phyloP scores from a whole-genome alignment of 2,329 filamentous ascomycete genomes.

The Sporothrix sp. region DNA sequence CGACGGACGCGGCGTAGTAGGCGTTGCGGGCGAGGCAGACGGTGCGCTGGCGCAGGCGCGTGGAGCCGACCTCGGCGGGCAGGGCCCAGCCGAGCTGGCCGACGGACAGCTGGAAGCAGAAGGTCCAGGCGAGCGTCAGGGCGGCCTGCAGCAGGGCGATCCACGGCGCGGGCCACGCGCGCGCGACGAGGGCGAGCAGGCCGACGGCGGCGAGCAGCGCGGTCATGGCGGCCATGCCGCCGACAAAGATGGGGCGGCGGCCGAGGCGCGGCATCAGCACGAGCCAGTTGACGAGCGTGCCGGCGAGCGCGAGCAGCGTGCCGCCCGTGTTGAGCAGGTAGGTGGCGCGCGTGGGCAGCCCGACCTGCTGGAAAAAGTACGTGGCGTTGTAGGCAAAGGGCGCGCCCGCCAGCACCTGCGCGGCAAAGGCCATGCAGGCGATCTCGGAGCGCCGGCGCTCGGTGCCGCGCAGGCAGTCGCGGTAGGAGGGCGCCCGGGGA shows the following conservation, averaged over 20 bases:
- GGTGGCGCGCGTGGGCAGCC: conserved; percentile 23
- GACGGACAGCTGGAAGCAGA: conserved; percentile 27
- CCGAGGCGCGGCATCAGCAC: conserved; percentile 15
- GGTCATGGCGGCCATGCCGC: conserved; percentile 15
- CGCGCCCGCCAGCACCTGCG: conserved; percentile 23
- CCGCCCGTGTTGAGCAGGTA: conserved; percentile 27
- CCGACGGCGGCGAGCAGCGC: conserved; percentile 16
- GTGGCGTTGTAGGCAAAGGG: conserved; percentile 27
- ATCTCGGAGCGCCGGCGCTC: conserved; percentile 38
- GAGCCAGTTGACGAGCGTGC: conserved; percentile 15
- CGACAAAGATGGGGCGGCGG: conserved; percentile 16
- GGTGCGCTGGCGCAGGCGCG: conserved; percentile 27
- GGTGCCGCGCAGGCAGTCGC: conserved; percentile 37
- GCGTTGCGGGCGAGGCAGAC: conserved; percentile 24
- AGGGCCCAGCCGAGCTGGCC: conserved; percentile 29
- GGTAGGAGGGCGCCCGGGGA: conserved; percentile 30
- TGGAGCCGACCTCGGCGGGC: conserved; percentile 27
- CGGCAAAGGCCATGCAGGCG: conserved; percentile 29
- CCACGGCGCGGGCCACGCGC: no score
- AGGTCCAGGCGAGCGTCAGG: conserved; percentile 15
- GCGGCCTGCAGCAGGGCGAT: conserved; percentile 10
- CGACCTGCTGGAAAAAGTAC: conserved; percentile 20
- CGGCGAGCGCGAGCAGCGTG: conserved; percentile 22
- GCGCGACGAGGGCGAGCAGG: conserved; percentile 15
- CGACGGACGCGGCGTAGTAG: conserved; percentile 22